These are phyloP conservation scores for Penicillium corylophilum DNA, from an alignment of 2,329 filamentous ascomycete genomes.

Conservation along the genomic window DNA sequence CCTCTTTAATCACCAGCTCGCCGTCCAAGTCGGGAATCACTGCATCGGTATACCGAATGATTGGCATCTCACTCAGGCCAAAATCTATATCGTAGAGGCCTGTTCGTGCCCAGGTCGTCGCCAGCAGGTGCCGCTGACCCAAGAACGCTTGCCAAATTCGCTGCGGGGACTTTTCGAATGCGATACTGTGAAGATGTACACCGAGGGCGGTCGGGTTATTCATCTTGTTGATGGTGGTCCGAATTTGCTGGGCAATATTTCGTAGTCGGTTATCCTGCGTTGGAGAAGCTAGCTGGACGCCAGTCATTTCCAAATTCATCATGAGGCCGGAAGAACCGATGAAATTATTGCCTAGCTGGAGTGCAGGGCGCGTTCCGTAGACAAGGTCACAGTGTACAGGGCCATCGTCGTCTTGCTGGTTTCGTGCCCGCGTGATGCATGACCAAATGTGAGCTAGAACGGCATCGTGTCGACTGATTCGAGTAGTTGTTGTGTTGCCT, in stretches of 20 bases:
- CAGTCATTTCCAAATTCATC: slow-evolving; percentile 16
- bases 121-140: slow-evolving; percentile 14
- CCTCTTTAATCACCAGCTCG: slow-evolving; percentile 21
- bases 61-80: slow-evolving; percentile 3
- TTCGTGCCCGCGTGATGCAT: slow-evolving; percentile 45
- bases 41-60: slow-evolving; percentile 21
- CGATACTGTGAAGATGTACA: slow-evolving; percentile 12
- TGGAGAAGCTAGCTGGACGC: slow-evolving; percentile 5
- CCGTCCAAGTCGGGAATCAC: slow-evolving; percentile 20
- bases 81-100: slow-evolving; percentile 18
- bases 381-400: slow-evolving; percentile 14
- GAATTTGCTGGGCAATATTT: slow-evolving; percentile 7
- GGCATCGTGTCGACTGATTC: slow-evolving; percentile 47
- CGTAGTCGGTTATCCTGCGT: not conserved
- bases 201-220: slow-evolving; percentile 5
- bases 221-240: slow-evolving; percentile 11
- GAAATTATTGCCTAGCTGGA: slow-evolving; percentile 7
- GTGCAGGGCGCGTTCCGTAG: slow-evolving; percentile 5
- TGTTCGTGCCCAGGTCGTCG: slow-evolving; percentile 16
- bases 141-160: slow-evolving; percentile 19
- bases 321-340: slow-evolving; percentile 13
- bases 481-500: slow-evolving; percentile 7
- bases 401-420: slow-evolving; percentile 8
- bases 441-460: slow-evolving; percentile 50
- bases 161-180: slow-evolving; percentile 14